Percentiles rank a stretch among this genome's conserved stretches.
Conservation (phyloP, 768 basidiomycete genomes). For the Phallus indusiatus region DNA sequence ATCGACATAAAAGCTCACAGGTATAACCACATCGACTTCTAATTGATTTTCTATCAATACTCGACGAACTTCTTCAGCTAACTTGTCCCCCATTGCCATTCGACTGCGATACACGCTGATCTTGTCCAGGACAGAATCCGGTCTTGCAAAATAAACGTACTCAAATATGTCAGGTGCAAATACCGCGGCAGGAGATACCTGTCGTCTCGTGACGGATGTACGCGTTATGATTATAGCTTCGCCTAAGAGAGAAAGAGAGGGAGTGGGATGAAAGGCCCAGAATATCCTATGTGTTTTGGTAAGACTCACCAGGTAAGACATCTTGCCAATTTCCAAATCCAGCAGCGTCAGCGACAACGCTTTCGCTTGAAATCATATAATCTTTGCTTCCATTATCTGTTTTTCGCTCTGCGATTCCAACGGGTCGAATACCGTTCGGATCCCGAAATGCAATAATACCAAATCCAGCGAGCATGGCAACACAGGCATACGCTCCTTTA, state of each 20-base stretch:
- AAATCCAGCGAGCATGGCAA: conserved; percentile 98
- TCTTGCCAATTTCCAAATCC: conserved; percentile 93
- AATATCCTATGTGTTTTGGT: background rate
- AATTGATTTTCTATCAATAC: conserved; percentile 61
- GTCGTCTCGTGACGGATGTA: conserved; percentile 59
- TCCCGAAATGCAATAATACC: conserved; percentile 97
- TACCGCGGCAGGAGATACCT: conserved; percentile 55
- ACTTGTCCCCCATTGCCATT: conserved; percentile 98
- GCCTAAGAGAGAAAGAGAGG: conserved; percentile 35
- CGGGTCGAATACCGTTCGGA: conserved; percentile 92
- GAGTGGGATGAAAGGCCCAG: conserved; percentile 1
- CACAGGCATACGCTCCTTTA: conserved; percentile 92
- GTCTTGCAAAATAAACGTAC: conserved; percentile 96
- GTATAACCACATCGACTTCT: conserved; percentile 91
- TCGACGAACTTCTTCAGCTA: conserved; percentile 77
- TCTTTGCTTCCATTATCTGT: conserved; percentile 51
- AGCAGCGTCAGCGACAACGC: conserved; percentile 89
- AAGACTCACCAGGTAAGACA: conserved; percentile 69
- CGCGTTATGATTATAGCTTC: conserved; percentile 96
- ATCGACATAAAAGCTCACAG: conserved; percentile 47
- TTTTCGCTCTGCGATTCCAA: conserved; percentile 74
- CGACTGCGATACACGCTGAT: conserved; percentile 95
- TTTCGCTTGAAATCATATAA: conserved; percentile 90
- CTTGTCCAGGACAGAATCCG: conserved; percentile 95
- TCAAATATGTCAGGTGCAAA: conserved; percentile 99